phyloP scores from a whole-genome alignment of 306 rosid species.

The Mimosa pudica region DNA sequence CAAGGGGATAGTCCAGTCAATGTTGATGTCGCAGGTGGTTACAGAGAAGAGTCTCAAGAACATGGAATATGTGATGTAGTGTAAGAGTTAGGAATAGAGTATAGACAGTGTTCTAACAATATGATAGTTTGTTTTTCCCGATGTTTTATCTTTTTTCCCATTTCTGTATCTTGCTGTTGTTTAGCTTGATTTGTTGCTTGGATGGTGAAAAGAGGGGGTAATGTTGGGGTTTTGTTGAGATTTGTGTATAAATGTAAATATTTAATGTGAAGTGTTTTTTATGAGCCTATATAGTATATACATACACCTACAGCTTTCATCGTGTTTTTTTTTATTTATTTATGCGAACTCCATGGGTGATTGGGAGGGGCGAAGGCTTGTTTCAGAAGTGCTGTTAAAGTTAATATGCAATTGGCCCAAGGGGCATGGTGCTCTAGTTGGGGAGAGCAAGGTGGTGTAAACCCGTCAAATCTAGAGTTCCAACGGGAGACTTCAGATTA shows the following conservation, averaged over 20 bases:
- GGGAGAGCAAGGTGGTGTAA: too few relatives aligned
- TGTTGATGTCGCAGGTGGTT: background rate
- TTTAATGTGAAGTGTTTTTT: background rate
- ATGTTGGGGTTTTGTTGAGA: background rate
- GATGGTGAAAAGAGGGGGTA: background rate
- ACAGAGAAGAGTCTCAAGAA: slow-evolving; percentile 22
- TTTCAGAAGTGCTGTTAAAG: too few relatives aligned
- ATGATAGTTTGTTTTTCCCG: too few relatives aligned
- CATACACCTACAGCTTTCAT: background rate
- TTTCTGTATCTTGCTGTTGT: background rate
- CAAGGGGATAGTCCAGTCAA: slow-evolving; percentile 56
- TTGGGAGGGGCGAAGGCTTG: background rate
- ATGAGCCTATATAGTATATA: background rate
- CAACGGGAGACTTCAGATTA: too few relatives aligned
- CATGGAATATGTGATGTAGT: background rate
- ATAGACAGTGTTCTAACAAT: background rate
- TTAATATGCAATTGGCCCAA: too few relatives aligned
- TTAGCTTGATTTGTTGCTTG: background rate
- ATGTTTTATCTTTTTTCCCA: background rate
- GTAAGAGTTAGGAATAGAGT: background rate
- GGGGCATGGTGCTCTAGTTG: too few relatives aligned
- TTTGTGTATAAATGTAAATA: slow-evolving; percentile 20
- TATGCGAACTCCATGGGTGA: background rate
- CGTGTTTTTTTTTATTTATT: background rate
- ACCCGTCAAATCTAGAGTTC: too few relatives aligned